phyloP scores from a whole-genome alignment of 2,329 filamentous ascomycete genomes.

The Aspergillus tanneri region DNA sequence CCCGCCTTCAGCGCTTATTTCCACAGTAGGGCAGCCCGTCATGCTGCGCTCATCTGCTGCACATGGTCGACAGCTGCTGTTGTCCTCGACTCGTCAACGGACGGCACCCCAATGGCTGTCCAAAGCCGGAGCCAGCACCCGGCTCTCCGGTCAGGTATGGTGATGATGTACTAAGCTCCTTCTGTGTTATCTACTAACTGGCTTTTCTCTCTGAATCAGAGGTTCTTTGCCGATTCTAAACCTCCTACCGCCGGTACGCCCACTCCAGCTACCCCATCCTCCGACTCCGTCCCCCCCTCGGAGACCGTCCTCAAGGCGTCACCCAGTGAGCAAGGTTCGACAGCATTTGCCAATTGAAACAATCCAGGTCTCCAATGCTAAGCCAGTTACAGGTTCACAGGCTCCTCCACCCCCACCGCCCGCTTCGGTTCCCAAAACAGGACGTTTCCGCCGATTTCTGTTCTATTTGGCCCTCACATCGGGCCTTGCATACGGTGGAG shows the following conservation, averaged over 20 bases:
- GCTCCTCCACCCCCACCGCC: slow-evolving; percentile 39
- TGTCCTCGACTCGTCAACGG: slow-evolving; percentile 38
- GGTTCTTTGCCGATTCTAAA: slow-evolving; percentile 53
- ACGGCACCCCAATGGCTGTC: slow-evolving; percentile 46
- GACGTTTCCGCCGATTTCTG: slow-evolving; percentile 74
- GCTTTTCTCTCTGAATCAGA: slow-evolving; percentile 31
- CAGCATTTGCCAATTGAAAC: slow-evolving; percentile 13
- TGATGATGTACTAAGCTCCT: slow-evolving; percentile 24
- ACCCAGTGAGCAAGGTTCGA: slow-evolving; percentile 33
- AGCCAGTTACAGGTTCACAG: slow-evolving; percentile 38
- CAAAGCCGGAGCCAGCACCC: slow-evolving; percentile 38
- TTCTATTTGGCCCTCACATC: slow-evolving; percentile 74
- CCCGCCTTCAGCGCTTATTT: slow-evolving; percentile 27
- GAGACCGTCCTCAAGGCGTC: slow-evolving; percentile 50
- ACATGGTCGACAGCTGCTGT: slow-evolving; percentile 46
- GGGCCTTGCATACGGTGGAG: slow-evolving; percentile 76
- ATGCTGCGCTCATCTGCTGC: slow-evolving; percentile 58
- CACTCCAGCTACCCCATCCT: slow-evolving; percentile 46
- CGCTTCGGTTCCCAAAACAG: slow-evolving; percentile 61
- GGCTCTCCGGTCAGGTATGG: slow-evolving; percentile 43
- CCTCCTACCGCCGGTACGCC: slow-evolving; percentile 37
- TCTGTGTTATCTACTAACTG: slow-evolving; percentile 30
- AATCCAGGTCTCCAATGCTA: slow-evolving; percentile 28
- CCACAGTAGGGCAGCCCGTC: slow-evolving; percentile 46
- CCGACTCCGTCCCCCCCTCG: slow-evolving; percentile 50